Percentiles rank a stretch among this genome's conserved stretches.
Conservation (phyloP, 1,139 yeast species). For the Suhomyces bribrorum region DNA sequence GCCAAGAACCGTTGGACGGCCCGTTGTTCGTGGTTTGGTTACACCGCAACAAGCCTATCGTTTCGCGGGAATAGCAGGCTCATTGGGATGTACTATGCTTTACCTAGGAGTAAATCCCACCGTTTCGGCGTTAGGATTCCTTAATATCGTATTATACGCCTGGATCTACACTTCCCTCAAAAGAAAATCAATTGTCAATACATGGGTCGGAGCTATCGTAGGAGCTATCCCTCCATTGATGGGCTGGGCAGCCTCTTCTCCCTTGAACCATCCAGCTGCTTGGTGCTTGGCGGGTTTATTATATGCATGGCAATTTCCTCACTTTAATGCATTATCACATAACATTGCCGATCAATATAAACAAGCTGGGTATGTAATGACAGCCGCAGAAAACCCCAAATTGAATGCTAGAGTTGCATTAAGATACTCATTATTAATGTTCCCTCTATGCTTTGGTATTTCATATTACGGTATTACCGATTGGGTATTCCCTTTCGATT, state of each 20-base stretch:
- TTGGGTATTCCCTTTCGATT: conserved; percentile 74
- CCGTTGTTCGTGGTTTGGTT: conserved; percentile 83
- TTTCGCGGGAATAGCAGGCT: conserved; percentile 77
- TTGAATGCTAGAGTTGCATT: conserved; percentile 92
- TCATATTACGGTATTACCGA: conserved; percentile 82
- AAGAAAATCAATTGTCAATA: conserved; percentile 78
- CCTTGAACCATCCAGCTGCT: conserved; percentile 83
- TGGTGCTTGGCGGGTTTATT: conserved; percentile 91
- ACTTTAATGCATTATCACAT: conserved; percentile 89
- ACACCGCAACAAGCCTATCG: conserved; percentile 74
- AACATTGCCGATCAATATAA: conserved; percentile 85
- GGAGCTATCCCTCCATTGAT: conserved; percentile 98
- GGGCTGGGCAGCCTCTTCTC: conserved; percentile 98
- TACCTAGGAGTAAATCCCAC: conserved; percentile 82
- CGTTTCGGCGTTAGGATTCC: conserved; percentile 75
- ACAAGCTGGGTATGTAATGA: conserved; percentile 93
- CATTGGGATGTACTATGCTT: conserved; percentile 66
- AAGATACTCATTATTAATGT: conserved; percentile 85
- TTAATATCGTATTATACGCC: conserved; percentile 78
- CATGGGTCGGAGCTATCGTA: conserved; percentile 98
- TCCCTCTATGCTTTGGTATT: conserved; percentile 86
- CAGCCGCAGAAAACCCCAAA: conserved; percentile 90
- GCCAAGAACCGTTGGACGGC: conserved; percentile 88
- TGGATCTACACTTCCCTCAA: conserved; percentile 92
- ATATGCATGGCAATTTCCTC: conserved; percentile 99